Evolutionary conservation across 1,139 yeast species (phyloP), one percentile per base, ranked within the genome.

Genomic region (Kurtzmaniella quercitrusa): DNA sequence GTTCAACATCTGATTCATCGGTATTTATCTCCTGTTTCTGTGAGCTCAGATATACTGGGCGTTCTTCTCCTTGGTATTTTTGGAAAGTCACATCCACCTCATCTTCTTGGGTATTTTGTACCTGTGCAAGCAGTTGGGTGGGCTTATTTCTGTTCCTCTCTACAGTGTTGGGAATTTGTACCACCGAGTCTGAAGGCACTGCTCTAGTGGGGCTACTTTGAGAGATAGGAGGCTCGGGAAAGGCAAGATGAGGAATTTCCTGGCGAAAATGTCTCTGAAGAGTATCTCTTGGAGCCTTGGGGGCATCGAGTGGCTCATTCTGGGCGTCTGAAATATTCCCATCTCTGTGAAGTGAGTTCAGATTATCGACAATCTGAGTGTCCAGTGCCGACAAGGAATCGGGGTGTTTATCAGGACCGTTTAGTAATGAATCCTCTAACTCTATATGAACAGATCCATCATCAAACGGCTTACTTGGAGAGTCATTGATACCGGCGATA

Each of bases 161-260:
- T 10, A 47, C 43, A 11, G 55, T 51, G 34, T 45, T 45, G 10
- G 53, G 54, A 25, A 50, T 48, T 40, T 51, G 50, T 3, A 50
- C 38, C 11, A 46, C 44, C 33, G 41, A 43, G 9, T 15, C 18
- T 9, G 41, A 33, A 4, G 44, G 44, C 34, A 12, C 38, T 18
- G 44, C 38, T 40, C 40, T 45, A 18, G 19, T 38, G 34, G 40
- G 47, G 23, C 43, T 42, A 18, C 43, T 40, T 27, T 43, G 40
- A 2, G 45, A 43, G 11, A 43, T 39, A 4, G 45, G 45, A 11
- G 14, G 17, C 8, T 12, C 38, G 4, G n/a, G 25, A 3, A 19
- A 36, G 25, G 18, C 36, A 9, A 31, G 36, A 14, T 5, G 11
- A 14, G 36, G 36, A 3, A 15, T 31, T 7, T 31, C 18, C 16